Conservation (phyloP, 2,329 filamentous ascomycete genomes). For the Myriosclerotinia scirpicola region DNA sequence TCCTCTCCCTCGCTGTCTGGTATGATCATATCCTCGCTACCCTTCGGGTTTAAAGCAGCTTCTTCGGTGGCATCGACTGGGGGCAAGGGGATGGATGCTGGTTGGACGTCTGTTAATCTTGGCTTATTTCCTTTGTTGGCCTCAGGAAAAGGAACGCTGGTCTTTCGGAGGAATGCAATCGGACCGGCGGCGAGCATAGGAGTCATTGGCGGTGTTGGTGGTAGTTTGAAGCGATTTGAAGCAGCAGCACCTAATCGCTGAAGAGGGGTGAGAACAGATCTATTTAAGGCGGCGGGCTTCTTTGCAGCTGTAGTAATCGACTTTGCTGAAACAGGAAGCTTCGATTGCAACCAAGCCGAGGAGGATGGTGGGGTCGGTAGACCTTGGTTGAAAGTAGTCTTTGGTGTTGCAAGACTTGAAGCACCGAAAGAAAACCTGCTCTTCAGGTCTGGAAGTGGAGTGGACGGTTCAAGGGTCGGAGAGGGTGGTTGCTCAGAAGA, state of each 20-base stretch:
- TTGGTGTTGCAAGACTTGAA: slow-evolving; percentile 27
- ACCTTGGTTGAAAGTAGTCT: slow-evolving; percentile 21
- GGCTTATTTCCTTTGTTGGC: slow-evolving; percentile 23
- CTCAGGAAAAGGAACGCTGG: slow-evolving; percentile 36
- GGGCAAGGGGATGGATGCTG: slow-evolving; percentile 43
- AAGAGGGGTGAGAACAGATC: slow-evolving; percentile 36
- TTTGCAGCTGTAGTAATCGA: slow-evolving; percentile 21
- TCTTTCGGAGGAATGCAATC: slow-evolving; percentile 24
- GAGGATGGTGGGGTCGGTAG: slow-evolving; percentile 33
- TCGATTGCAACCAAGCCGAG: slow-evolving; percentile 28
- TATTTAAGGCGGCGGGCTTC: slow-evolving; percentile 7
- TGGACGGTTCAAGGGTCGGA: slow-evolving; percentile 23
- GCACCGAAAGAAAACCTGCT: slow-evolving; percentile 33
- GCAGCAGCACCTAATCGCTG: slow-evolving; percentile 39
- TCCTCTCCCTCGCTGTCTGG: slow-evolving; percentile 49
- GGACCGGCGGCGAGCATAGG: slow-evolving; percentile 23
- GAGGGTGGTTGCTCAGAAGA: slow-evolving; percentile 33
- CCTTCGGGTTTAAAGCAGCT: slow-evolving; percentile 37
- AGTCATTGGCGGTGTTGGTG: slow-evolving; percentile 37
- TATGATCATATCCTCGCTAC: slow-evolving; percentile 54
- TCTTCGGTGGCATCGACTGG: slow-evolving; percentile 33
- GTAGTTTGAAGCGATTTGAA: slow-evolving; percentile 30
- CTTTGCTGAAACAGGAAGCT: slow-evolving; percentile 38
- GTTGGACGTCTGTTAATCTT: slow-evolving; percentile 31
- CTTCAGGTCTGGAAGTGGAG: slow-evolving; percentile 25